Evolutionary conservation across 208 protist species (phyloP).

Genomic region (Trypanosoma theileri): DNA sequence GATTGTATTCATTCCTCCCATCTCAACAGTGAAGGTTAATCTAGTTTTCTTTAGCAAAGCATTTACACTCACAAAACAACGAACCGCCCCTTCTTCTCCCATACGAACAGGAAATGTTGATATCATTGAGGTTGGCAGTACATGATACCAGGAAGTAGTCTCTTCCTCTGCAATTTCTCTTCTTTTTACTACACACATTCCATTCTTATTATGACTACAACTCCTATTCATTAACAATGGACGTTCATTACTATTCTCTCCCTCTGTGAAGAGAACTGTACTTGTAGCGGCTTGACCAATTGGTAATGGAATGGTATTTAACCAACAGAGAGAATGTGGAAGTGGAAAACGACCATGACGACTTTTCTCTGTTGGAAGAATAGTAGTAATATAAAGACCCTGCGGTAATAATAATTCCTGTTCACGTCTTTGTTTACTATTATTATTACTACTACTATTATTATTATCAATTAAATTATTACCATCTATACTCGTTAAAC

Average conservation of each 20-base stretch:
- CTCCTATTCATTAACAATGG: neutral
- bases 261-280: constrained; percentile 11
- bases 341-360: constrained; percentile 22
- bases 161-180: neutral
- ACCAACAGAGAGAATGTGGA: constrained; percentile 26
- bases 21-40: constrained; percentile 28
- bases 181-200: neutral
- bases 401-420: neutral
- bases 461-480: neutral
- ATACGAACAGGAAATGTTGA: constrained; percentile 4
- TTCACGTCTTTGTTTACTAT: no score
- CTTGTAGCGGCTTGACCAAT: constrained; percentile 20
- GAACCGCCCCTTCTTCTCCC: neutral
- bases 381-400: constrained; percentile 17
- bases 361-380: neutral
- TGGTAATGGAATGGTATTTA: constrained; percentile 18
- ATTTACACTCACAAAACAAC: constrained; percentile 32
- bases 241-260: neutral
- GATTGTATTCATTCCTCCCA: neutral
- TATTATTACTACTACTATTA: neutral
- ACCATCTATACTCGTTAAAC: neutral
- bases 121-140: constrained; percentile 20
- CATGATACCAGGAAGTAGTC: constrained; percentile 18
- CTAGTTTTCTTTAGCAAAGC: constrained; percentile 26
- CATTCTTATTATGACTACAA: neutral